Percentiles rank a stretch among this genome's conserved stretches.
phyloP scores from a whole-genome alignment of 306 rosid species.

The Citrullus colocynthis region DNA sequence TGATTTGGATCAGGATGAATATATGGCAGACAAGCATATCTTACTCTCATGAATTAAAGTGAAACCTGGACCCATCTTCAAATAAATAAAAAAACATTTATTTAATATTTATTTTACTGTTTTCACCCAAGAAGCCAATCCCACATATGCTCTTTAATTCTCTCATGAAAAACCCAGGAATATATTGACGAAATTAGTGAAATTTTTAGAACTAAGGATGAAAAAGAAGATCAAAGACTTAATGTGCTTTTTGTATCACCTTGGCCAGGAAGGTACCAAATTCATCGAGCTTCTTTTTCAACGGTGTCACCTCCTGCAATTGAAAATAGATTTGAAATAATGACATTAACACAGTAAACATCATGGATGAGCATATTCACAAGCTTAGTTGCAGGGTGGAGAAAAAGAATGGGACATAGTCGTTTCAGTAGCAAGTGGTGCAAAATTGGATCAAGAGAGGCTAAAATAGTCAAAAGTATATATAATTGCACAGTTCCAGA shows the following conservation, averaged over 20 bases:
- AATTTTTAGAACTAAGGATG: not conserved
- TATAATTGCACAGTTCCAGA: no score
- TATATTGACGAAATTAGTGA: not conserved
- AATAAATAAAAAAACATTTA: not conserved
- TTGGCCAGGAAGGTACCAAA: slow-evolving; percentile 94
- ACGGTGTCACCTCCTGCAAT: slow-evolving; percentile 85
- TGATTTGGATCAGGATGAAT: not conserved
- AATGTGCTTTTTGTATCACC: slow-evolving; percentile 28
- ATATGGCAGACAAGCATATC: not conserved
- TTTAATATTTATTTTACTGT: not conserved
- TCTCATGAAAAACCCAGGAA: not conserved
- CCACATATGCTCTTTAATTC: not conserved
- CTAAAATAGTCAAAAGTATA: no score
- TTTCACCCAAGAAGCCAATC: not conserved
- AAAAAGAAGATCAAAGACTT: slow-evolving; percentile 10
- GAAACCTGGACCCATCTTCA: not conserved
- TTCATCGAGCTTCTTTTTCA: slow-evolving; percentile 94
- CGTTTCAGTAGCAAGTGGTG: not conserved
- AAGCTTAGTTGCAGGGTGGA: not conserved
- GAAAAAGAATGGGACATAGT: not conserved
- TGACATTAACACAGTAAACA: slow-evolving; percentile 1
- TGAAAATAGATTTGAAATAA: slow-evolving; percentile 13
- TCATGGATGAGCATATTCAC: not conserved
- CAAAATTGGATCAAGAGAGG: not conserved
- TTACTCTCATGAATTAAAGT: not conserved